phyloP scores from a whole-genome alignment of 1,139 yeast species.

The Pichia sp. region DNA sequence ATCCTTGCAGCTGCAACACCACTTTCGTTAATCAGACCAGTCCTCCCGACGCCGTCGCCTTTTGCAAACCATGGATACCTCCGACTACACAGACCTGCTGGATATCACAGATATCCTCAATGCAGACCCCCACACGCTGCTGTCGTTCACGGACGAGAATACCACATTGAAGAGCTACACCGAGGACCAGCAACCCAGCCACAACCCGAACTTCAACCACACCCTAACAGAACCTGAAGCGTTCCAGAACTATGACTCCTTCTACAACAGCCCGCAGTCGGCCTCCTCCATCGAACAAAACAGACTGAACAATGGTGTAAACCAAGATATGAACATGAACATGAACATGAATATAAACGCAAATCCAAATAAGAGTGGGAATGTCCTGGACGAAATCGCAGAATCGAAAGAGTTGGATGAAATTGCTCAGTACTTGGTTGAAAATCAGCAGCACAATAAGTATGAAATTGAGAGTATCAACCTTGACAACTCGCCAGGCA shows the following conservation, averaged over 20 bases:
- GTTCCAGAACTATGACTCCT: not conserved
- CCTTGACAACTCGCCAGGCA: not conserved
- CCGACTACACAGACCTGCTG: constrained; percentile 8
- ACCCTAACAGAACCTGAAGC: not conserved
- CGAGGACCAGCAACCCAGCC: not conserved
- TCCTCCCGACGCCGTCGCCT: not conserved
- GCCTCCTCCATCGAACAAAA: not conserved
- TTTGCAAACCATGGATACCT: not conserved
- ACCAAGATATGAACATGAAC: not conserved
- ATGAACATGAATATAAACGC: no score
- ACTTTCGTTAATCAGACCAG: not conserved
- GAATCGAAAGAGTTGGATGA: not conserved
- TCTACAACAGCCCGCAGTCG: not conserved
- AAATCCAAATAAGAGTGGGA: no score
- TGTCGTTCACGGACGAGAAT: not conserved
- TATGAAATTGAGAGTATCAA: not conserved
- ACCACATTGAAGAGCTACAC: not conserved
- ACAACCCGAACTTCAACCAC: not conserved
- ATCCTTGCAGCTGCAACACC: not conserved
- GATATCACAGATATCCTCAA: constrained; percentile 9
- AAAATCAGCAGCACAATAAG: not conserved
- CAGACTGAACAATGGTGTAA: not conserved
- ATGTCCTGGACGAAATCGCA: not conserved
- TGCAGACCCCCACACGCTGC: not conserved
- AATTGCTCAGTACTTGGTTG: not conserved